Evolutionary conservation across 2,329 filamentous ascomycete genomes (phyloP), one percentile per base, ranked within the genome.

Genomic region (Calonectria hongkongensis): DNA sequence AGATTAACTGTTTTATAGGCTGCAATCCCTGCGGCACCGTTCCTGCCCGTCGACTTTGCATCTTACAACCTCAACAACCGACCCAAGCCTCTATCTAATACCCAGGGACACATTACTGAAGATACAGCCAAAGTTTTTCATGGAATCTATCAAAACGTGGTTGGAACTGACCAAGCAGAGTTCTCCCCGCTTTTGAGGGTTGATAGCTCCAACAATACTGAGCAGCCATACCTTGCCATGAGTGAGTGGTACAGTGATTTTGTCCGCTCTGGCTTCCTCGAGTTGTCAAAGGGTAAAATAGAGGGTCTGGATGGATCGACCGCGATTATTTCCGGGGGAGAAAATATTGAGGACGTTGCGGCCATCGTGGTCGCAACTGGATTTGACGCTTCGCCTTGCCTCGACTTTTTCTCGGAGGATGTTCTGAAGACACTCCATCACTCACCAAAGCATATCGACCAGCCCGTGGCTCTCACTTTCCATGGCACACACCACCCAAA

Each of bases 301-400:
- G 77, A 83, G 0, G 82, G 79, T 0, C 66, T 89, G 4, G 76
- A 72, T 0, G 86, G 79, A 18, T 81, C 76, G n/a, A 83, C 81
- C 1, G 87, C 81, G 10, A 85, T 75, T 0, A 72, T 87, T 21
- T 78, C 79, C 0, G 72, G 76, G 9, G 76, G 76, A 2, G 79
- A 76, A 3, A 76, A 80, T 33, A 81, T 95, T 3, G 80, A 88
- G 0, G 85, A 93, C 63, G 84, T 96, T 36, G 90, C 89, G 0
- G 93, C 92, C 0, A 87, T 97, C 13, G 87, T 97, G 2, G 87
- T 95, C 21, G 94, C 94, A 0, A 96, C 94, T 0, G 95, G 95
- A 1, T 97, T 94, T 80, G 89, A 92, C 6, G 88, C 93, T 0
- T 88, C 89, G 1, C 84, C 88, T 0, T 92, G 92, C 0, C 83